Evolutionary conservation across 768 basidiomycete genomes (phyloP).

Genomic region (Lyophyllum atratum): DNA sequence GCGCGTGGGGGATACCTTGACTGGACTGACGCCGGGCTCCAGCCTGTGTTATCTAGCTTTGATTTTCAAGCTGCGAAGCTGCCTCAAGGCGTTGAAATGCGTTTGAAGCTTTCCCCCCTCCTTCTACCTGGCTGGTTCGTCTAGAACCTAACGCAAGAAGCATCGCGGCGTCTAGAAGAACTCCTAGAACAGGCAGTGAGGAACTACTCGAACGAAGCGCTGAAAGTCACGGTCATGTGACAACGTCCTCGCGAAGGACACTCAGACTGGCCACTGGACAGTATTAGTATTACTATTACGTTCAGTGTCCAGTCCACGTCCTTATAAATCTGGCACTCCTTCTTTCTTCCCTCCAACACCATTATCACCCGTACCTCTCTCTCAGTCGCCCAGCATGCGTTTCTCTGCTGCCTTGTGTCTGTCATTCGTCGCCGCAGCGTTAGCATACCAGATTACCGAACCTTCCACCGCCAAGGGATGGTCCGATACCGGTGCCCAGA

Average conservation of each 20-base stretch:
- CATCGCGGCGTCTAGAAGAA: no score
- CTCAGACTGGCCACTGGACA: background rate
- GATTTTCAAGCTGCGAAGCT: background rate
- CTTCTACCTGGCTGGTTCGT: no score
- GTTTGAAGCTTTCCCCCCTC: background rate
- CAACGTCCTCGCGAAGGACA: background rate
- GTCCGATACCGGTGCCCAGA: slow-evolving; percentile 56
- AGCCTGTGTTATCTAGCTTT: background rate
- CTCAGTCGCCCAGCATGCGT: slow-evolving; percentile 40
- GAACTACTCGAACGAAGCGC: no score
- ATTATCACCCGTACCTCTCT: slow-evolving; percentile 13
- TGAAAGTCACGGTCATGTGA: slow-evolving; percentile 19
- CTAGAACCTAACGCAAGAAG: no score
- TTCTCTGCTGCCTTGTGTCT: slow-evolving; percentile 44
- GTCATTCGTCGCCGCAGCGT: slow-evolving; percentile 51
- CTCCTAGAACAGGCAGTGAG: no score
- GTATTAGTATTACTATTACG: slow-evolving; percentile 10
- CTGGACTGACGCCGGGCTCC: background rate
- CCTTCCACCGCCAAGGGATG: slow-evolving; percentile 54
- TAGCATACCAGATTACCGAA: slow-evolving; percentile 63
- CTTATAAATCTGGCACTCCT: slow-evolving; percentile 22
- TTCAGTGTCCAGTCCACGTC: slow-evolving; percentile 8
- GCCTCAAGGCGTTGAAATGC: background rate
- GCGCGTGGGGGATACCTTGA: background rate
- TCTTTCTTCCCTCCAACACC: slow-evolving; percentile 19